Percentiles rank a stretch among this genome's conserved stretches.
Conservation (phyloP, 192 early-diverging fungal genomes). For the Obelidium mucronatum region DNA sequence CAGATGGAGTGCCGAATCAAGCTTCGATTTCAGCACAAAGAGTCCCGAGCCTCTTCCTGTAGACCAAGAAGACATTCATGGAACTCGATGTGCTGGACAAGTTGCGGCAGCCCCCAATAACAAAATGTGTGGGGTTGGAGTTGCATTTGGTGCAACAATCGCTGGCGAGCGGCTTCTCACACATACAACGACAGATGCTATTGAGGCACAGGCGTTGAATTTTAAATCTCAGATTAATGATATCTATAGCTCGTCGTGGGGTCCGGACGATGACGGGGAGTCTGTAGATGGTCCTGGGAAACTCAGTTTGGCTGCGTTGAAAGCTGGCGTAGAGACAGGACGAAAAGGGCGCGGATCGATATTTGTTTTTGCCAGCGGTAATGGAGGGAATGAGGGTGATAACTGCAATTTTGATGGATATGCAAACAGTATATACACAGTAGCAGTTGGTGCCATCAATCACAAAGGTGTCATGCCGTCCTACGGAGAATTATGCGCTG, state of each 20-base stretch:
- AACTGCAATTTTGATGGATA: slow-evolving; percentile 99
- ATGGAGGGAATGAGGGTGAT: slow-evolving; percentile 82
- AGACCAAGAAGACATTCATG: slow-evolving; percentile 87
- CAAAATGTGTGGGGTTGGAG: slow-evolving; percentile 90
- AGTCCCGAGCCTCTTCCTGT: slow-evolving; percentile 46
- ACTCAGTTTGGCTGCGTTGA: slow-evolving; percentile 78
- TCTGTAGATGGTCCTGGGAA: slow-evolving; percentile 82
- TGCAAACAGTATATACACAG: slow-evolving; percentile 91
- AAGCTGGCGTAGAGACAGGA: slow-evolving; percentile 84
- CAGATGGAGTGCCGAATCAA: slow-evolving; percentile 37
- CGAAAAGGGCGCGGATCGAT: slow-evolving; percentile 84
- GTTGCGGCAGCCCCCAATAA: slow-evolving; percentile 87
- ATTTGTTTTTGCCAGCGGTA: slow-evolving; percentile 95
- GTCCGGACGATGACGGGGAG: slow-evolving; percentile 87
- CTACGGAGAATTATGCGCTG: slow-evolving; percentile 88
- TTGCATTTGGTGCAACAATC: slow-evolving; percentile 84
- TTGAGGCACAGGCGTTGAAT: slow-evolving; percentile 90
- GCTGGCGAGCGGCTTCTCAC: slow-evolving; percentile 55
- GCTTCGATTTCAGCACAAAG: slow-evolving; percentile 10
- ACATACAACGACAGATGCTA: slow-evolving; percentile 82
- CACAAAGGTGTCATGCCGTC: slow-evolving; percentile 73
- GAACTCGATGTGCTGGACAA: slow-evolving; percentile 96
- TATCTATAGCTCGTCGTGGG: slow-evolving; percentile 98
- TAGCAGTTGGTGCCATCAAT: slow-evolving; percentile 90
- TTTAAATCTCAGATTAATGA: slow-evolving; percentile 83